Evolutionary conservation across 768 basidiomycete genomes (phyloP).

Genomic region (Panus rudis): DNA sequence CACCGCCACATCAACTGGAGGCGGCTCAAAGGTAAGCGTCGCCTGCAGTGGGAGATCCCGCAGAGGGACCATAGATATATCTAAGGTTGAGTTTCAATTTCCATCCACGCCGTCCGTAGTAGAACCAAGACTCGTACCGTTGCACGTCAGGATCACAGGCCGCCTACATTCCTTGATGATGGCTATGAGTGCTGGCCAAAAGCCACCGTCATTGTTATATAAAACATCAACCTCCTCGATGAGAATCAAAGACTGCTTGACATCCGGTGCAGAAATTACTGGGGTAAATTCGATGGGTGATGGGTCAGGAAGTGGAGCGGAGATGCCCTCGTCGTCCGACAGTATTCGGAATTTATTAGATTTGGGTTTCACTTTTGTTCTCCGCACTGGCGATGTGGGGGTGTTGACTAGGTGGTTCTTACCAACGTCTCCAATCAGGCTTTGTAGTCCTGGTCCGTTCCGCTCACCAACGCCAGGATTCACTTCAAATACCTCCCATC

Average conservation of each 20-base stretch:
- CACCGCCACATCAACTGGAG: constrained; percentile 22
- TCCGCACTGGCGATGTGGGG: constrained; percentile 9
- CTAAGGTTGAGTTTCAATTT: constrained; percentile 30
- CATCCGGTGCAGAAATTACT: background rate
- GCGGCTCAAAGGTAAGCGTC: constrained; percentile 51
- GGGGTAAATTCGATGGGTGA: background rate
- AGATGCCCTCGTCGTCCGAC: constrained; percentile 16
- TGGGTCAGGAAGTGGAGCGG: too few species aligned
- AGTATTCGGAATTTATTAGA: constrained; percentile 1
- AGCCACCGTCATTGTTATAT: constrained; percentile 79
- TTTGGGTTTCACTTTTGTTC: constrained; percentile 4
- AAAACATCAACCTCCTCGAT: constrained; percentile 95
- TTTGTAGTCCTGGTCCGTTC: constrained; percentile 68
- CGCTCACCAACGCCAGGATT: constrained; percentile 93
- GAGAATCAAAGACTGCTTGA: constrained; percentile 79
- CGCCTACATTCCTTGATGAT: constrained; percentile 80
- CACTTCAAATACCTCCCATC: constrained; percentile 96
- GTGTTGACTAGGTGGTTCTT: constrained; percentile 61
- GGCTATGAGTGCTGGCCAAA: constrained; percentile 76
- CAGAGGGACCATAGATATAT: constrained; percentile 65
- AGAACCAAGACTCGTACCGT: constrained; percentile 48
- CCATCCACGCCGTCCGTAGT: constrained; percentile 3
- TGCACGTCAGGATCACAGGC: constrained; percentile 93
- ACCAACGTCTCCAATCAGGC: constrained; percentile 85
- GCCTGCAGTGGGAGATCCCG: constrained; percentile 72